A percentile compares a stretch with the other conserved stretches of the same genome.
phyloP scores from a whole-genome alignment of 805 yeast genomes.

The Candida sakaeoensis region DNA sequence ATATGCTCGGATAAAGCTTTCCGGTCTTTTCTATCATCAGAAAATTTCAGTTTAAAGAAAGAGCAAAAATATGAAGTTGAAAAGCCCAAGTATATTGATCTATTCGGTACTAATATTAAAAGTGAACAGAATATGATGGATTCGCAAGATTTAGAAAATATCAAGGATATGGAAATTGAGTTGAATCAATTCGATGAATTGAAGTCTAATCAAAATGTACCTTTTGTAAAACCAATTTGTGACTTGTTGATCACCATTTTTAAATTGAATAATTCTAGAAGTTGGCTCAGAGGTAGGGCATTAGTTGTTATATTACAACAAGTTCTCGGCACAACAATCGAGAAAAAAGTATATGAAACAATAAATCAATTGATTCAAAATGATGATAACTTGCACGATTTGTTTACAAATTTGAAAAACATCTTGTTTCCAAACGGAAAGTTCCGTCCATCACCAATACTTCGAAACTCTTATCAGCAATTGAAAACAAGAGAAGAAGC shows the following conservation, averaged over 20 bases:
- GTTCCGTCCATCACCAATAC: conserved; percentile 42
- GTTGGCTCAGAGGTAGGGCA: conserved; percentile 85
- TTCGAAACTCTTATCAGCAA: conserved; percentile 51
- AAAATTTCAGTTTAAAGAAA: conserved; percentile 42
- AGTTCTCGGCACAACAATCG: conserved; percentile 82
- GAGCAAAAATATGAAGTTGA: conserved; percentile 19
- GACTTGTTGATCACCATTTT: conserved; percentile 71
- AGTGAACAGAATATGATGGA: conserved; percentile 1
- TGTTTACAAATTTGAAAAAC: conserved; percentile 19
- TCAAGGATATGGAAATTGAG: conserved; percentile 52
- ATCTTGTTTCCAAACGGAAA: conserved; percentile 44
- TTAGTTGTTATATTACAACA: conserved; percentile 79
- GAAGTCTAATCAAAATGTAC: conserved; percentile 8
- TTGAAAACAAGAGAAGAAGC: conserved; percentile 57
- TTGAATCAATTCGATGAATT: conserved; percentile 49
- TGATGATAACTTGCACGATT: conserved; percentile 45
- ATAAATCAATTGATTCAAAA: conserved; percentile 33
- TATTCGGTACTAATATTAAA: conserved; percentile 19
- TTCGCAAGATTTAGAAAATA: conserved; percentile 22
- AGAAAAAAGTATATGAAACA: conserved; percentile 54
- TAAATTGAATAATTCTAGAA: conserved; percentile 57
- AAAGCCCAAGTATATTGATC: conserved; percentile 23
- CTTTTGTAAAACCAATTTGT: conserved; percentile 78
- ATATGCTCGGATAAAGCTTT: conserved; percentile 74
- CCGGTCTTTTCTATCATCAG: conserved; percentile 75